These are phyloP conservation scores for Saccharomycopsis sp. DNA, from an alignment of 805 yeast species.

Conservation along the genomic window DNA sequence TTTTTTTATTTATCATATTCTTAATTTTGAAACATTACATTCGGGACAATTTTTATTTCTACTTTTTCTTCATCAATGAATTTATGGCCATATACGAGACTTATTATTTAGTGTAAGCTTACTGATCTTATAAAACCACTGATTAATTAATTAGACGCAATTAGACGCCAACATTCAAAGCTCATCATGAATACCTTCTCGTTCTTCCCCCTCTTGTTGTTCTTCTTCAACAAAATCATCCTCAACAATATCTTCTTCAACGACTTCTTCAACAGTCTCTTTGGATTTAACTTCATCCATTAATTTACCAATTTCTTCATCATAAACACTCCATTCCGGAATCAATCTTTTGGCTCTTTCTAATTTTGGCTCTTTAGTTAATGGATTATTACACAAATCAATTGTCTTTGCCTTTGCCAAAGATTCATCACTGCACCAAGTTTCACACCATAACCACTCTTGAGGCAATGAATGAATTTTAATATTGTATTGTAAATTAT, in stretches of 20 bases:
- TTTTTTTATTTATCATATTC: too few relatives aligned
- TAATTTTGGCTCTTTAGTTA: slow-evolving; percentile 69
- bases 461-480: slow-evolving; percentile 66
- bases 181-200: slow-evolving; percentile 6
- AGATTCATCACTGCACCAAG: slow-evolving; percentile 72
- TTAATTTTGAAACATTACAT: too few relatives aligned
- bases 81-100: too few relatives aligned
- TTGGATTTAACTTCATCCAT: slow-evolving; percentile 17
- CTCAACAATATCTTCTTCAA: not conserved
- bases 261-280: not conserved
- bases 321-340: slow-evolving; percentile 69
- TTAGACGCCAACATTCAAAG: slow-evolving; percentile 8
- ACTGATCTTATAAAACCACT: too few relatives aligned
- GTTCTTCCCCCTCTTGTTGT: not conserved
- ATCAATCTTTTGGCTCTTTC: slow-evolving; percentile 66
- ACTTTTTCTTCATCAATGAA: too few relatives aligned
- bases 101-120: too few relatives aligned
- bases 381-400: slow-evolving; percentile 76
- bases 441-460: slow-evolving; percentile 91
- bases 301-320: slow-evolving; percentile 36
- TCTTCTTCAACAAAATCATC: slow-evolving; percentile 3
- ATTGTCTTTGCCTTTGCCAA: slow-evolving; percentile 60
- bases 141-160: too few relatives aligned
- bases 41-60: too few relatives aligned
- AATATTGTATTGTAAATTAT: slow-evolving; percentile 60